Percentiles rank a stretch among this genome's conserved stretches.
Conservation (phyloP, 495 filamentous ascomycete genomes). For the Acidomyces sp. region DNA sequence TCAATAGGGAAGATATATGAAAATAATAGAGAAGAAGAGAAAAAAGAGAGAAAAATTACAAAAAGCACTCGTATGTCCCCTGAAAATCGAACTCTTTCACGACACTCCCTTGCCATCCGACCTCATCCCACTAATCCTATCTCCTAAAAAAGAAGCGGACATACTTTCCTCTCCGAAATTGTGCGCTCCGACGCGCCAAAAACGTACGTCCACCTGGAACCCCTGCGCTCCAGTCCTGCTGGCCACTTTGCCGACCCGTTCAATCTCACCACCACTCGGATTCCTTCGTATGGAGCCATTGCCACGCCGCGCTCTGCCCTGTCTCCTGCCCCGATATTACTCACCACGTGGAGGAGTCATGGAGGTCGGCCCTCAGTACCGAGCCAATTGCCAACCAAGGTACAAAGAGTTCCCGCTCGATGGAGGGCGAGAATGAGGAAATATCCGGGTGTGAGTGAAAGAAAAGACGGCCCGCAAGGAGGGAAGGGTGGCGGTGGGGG, state of each 20-base stretch:
- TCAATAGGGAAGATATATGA: too few relatives aligned
- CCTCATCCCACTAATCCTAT: conserved; percentile 3
- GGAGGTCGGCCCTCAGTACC: too few relatives aligned
- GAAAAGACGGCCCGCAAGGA: too few relatives aligned
- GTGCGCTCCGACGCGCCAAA: conserved; percentile 20
- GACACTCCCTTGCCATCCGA: neutral
- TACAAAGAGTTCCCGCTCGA: too few relatives aligned
- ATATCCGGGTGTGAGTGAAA: too few relatives aligned
- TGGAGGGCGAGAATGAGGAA: too few relatives aligned
- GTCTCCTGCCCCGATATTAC: neutral
- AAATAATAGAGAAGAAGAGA: too few relatives aligned
- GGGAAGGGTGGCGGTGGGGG: too few relatives aligned
- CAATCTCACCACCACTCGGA: neutral
- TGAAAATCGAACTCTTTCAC: neutral
- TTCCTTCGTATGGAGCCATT: conserved; percentile 13
- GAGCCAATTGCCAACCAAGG: too few relatives aligned
- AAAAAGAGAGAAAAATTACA: too few relatives aligned
- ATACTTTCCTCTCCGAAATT: conserved; percentile 24
- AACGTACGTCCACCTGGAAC: conserved; percentile 15
- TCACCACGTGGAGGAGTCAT: too few relatives aligned
- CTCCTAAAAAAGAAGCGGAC: too few relatives aligned
- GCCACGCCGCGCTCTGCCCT: conserved; percentile 9
- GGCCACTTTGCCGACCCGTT: conserved; percentile 11
- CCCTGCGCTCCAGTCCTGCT: conserved; percentile 17
- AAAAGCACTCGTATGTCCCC: neutral